Evolutionary conservation across 2,329 filamentous ascomycete species (phyloP).

Genomic region (Sphaerulina vaccinii): DNA sequence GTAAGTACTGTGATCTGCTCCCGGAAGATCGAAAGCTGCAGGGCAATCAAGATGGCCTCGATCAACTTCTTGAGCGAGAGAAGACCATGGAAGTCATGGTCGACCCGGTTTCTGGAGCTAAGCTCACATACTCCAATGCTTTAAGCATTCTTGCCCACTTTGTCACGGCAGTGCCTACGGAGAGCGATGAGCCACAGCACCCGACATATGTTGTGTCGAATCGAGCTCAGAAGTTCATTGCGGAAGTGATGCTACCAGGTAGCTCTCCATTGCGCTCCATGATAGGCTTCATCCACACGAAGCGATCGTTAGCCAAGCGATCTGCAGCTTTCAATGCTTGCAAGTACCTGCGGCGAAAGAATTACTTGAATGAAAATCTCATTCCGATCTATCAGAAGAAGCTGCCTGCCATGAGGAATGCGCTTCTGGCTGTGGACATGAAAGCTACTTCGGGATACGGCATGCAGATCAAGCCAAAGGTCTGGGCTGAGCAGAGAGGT

Average conservation of each 20-base stretch:
- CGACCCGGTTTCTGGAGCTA: slow-evolving; percentile 69
- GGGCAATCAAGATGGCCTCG: slow-evolving; percentile 55
- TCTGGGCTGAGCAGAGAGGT: slow-evolving; percentile 61
- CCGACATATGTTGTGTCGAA: slow-evolving; percentile 62
- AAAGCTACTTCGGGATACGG: slow-evolving; percentile 72
- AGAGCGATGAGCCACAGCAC: slow-evolving; percentile 49
- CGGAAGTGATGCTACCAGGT: slow-evolving; percentile 76
- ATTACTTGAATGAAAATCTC: slow-evolving; percentile 70
- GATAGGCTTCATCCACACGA: slow-evolving; percentile 62
- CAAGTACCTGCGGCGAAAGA: slow-evolving; percentile 62
- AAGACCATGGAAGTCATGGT: slow-evolving; percentile 52
- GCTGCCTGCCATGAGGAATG: slow-evolving; percentile 82
- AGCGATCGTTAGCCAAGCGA: slow-evolving; percentile 78
- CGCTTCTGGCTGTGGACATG: slow-evolving; percentile 73
- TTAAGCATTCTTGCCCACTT: slow-evolving; percentile 71
- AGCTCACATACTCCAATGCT: slow-evolving; percentile 73
- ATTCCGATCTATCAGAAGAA: slow-evolving; percentile 70
- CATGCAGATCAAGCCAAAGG: slow-evolving; percentile 74
- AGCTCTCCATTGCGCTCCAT: slow-evolving; percentile 68
- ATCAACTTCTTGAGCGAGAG: slow-evolving; percentile 56
- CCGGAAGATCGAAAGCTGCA: slow-evolving; percentile 71
- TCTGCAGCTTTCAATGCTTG: slow-evolving; percentile 87
- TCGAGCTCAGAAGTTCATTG: slow-evolving; percentile 62
- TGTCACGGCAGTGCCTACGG: slow-evolving; percentile 63
- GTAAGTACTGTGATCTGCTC: slow-evolving; percentile 71